Evolutionary conservation across 805 yeast species (phyloP).

Genomic region (Soucietia sequanensis): DNA sequence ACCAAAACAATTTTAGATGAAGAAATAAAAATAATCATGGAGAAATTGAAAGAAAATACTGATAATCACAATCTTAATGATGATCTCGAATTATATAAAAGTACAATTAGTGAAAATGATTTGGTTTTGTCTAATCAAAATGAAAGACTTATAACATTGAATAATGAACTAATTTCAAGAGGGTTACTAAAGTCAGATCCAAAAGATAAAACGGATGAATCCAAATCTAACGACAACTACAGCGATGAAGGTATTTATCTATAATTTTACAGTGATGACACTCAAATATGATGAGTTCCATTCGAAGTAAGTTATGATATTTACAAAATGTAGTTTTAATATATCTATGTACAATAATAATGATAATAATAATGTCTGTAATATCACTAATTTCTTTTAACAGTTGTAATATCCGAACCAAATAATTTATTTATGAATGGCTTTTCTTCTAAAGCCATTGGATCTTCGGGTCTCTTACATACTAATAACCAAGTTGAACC

Average conservation of each 20-base stretch:
- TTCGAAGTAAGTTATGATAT: constrained; percentile 1
- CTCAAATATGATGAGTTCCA: too few species aligned
- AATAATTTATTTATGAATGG: constrained; percentile 41
- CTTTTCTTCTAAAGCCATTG: constrained; percentile 42
- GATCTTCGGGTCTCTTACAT: constrained; percentile 72
- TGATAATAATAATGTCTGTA: too few species aligned
- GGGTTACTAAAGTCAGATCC: constrained; percentile 16
- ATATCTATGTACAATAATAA: too few species aligned
- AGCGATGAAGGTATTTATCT: constrained; percentile 17
- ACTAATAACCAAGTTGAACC: constrained; percentile 91
- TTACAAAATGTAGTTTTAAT: constrained; percentile 6
- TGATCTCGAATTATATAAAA: constrained; percentile 52
- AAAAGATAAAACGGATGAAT: not conserved
- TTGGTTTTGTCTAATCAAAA: constrained; percentile 52
- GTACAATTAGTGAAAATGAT: constrained; percentile 57
- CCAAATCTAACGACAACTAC: constrained; percentile 1
- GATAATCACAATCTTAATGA: constrained; percentile 29
- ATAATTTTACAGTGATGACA: too few species aligned
- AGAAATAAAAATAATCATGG: constrained; percentile 30
- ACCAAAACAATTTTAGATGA: constrained; percentile 49
- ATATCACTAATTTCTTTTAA: constrained; percentile 20
- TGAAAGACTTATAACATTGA: constrained; percentile 43
- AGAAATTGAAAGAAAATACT: constrained; percentile 5
- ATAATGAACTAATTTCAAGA: constrained; percentile 48
- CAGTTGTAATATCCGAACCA: constrained; percentile 32